Conservation (phyloP, 2,329 filamentous ascomycete species). For the Ambrosiella cleistominuta region DNA sequence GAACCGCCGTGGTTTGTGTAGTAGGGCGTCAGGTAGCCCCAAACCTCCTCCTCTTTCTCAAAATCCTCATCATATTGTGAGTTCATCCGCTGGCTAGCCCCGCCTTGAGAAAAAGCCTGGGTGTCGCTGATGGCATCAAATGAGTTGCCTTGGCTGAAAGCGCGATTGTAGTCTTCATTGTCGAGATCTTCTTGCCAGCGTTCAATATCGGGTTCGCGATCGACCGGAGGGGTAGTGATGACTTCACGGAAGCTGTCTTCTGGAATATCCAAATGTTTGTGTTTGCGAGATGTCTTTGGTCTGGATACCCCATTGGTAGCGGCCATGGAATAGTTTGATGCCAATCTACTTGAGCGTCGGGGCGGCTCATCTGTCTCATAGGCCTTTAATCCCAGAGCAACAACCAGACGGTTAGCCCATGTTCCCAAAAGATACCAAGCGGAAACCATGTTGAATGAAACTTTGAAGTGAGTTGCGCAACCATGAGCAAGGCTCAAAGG, state of each 20-base stretch:
- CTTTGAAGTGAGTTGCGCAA: too few relatives aligned
- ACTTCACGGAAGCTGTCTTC: neutral
- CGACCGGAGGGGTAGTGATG: conserved; percentile 1
- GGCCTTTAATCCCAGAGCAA: conserved; percentile 4
- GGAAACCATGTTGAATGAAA: neutral
- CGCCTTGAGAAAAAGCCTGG: conserved; percentile 8
- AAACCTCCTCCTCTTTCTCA: conserved; percentile 69
- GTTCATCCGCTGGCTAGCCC: conserved; percentile 23
- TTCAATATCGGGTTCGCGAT: neutral
- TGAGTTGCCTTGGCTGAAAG: neutral
- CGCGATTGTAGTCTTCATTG: conserved; percentile 5
- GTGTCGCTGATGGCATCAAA: conserved; percentile 5
- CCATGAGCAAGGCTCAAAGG: too few relatives aligned
- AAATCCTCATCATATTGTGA: conserved; percentile 50
- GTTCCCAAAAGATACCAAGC: neutral
- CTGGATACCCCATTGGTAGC: neutral
- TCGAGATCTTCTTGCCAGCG: neutral
- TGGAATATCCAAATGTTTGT: neutral
- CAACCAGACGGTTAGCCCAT: conserved; percentile 6
- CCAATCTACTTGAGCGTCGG: conserved; percentile 9
- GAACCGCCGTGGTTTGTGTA: conserved; percentile 44
- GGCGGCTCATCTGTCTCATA: neutral
- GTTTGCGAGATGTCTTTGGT: neutral
- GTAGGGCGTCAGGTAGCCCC: conserved; percentile 84
- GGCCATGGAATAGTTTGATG: neutral